Evolutionary conservation across 2,329 filamentous ascomycete genomes (phyloP), one percentile per base, ranked within the genome.

Genomic region (Ambrosiella cleistominuta): DNA sequence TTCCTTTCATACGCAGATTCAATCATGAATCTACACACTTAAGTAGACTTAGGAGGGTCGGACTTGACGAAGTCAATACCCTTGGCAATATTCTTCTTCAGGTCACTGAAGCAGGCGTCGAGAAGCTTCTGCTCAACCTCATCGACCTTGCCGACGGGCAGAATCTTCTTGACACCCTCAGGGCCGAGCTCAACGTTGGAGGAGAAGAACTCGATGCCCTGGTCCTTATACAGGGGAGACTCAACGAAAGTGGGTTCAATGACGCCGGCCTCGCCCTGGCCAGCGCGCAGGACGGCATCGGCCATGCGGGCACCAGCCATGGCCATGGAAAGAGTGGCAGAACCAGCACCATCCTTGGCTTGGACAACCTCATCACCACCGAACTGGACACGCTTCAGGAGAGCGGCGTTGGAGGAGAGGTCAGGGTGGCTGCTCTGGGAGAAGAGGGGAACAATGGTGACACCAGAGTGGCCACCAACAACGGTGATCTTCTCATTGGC

Each of bases 301-400:
- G 93, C 88, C 74, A 83, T 78, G 72, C 81, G 80, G 69, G 80
- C 80, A 72, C 91, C 91, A 65, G 91, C 91, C 82, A 95, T 91
- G 69, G 91, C 91, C 91, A 98, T 98, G 77, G 89, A 96, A 66
- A 97, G 86, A 63, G 91, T 97, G 70, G 91, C 91, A 66, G 89
- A 96, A 67, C 91, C 91, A 68, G 90, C 89, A 74, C 91, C 93
- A 70, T 91, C 90, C 86, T 97, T 97, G 75, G 91, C 93, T 83
- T 96, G 82, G 76, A 97, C 91, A 66, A 97, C 91, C 83, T 97
- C 91, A 72, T 97, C 91, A 79, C 91, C 91, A 73, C 93, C 91
- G 72, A 97, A 97, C 78, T 97, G 91, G 69, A 97, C 93, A 72
- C 93, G 90, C 73, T 90, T 83, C 75, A 97, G 77, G 68, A 97